Evolutionary conservation across 73 alveolate species (phyloP), one percentile per base, ranked within the genome.

Genomic region (Stentor coeruleus): DNA sequence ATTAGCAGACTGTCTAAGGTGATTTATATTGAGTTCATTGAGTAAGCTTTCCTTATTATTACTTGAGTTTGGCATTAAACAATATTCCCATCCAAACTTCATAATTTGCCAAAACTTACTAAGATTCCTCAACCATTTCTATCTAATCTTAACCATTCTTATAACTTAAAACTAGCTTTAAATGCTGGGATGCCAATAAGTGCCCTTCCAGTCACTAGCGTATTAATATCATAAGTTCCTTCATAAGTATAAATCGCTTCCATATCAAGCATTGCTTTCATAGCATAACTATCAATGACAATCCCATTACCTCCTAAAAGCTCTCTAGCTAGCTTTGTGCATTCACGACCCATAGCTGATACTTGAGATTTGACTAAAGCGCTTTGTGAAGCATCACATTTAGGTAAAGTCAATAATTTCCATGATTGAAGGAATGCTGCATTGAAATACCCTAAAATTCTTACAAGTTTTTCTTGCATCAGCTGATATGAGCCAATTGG

Each of bases 301-400:
- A 93, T 90, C 3, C 98, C 98, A 85, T 93, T 86, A 39, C 98
- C 96, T 14, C 98, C 98, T n/a, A 81, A 57, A 84, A 57, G 1
- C 73, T 57, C 73, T 20, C 73, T n/a, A 2, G 35, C 73, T 20
- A 57, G 73, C 73, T 31, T 57, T 1, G 2, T 2, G 15, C 35
- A n/a, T 57, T 57, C 73, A 20, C 73, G 15, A 2, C 73, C 73
- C 73, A 57, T 57, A 57, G 15, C 15, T 57, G 73, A 0, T 2
- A 31, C 0, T 31, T 31, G 28, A 57, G 35, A n/a, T 57, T 57
- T 57, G 28, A 57, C 73, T 57, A 57, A 57, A 20, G 73, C 15
- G 0, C 35, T 31, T 2, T 57, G 73, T 20, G 73, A n/a, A 0
- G 28, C 28, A 57, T 57, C 28, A 20, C 73, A n/a, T 36, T 66